These are phyloP conservation scores for Clonostachys solani DNA, from an alignment of 2,329 filamentous ascomycete species.

Conservation along the genomic window DNA sequence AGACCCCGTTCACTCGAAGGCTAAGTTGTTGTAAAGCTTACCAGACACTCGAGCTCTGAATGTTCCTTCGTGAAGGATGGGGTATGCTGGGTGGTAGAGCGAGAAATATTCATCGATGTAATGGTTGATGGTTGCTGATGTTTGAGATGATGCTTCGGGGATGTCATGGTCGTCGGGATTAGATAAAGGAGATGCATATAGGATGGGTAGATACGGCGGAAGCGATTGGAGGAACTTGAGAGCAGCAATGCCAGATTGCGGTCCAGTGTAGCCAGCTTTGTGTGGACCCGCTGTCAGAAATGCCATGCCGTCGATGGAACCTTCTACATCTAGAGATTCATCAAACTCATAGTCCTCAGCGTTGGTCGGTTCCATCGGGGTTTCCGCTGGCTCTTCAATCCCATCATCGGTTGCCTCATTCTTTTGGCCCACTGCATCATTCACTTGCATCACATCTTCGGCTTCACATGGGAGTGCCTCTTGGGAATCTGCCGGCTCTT, in stretches of 20 bases:
- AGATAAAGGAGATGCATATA: slow-evolving; percentile 1
- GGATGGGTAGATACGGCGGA: slow-evolving; percentile 5
- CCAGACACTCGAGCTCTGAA: slow-evolving; percentile 26
- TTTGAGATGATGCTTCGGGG: neutral
- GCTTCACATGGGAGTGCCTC: neutral
- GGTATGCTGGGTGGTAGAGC: slow-evolving; percentile 40
- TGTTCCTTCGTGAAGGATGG: slow-evolving; percentile 38
- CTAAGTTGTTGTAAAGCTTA: neutral
- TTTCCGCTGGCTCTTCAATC: neutral
- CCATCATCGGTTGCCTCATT: neutral
- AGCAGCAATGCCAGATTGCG: slow-evolving; percentile 8
- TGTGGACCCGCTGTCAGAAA: slow-evolving; percentile 6
- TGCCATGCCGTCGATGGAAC: slow-evolving; percentile 9
- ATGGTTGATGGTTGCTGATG: slow-evolving; percentile 4
- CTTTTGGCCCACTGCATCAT: neutral
- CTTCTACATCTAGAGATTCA: slow-evolving; percentile 22
- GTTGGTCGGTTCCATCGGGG: neutral
- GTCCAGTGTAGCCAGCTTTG: slow-evolving; percentile 8
- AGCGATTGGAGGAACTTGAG: slow-evolving; percentile 8
- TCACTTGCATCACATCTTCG: neutral
- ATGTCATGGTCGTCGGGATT: slow-evolving; percentile 1
- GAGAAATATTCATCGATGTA: slow-evolving; percentile 34
- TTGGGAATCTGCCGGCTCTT: neutral
- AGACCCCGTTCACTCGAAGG: neutral
- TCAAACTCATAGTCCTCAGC: slow-evolving; percentile 5